Evolutionary conservation across 2,329 filamentous ascomycete species (phyloP).

Genomic region (Coniochaeta sp.): DNA sequence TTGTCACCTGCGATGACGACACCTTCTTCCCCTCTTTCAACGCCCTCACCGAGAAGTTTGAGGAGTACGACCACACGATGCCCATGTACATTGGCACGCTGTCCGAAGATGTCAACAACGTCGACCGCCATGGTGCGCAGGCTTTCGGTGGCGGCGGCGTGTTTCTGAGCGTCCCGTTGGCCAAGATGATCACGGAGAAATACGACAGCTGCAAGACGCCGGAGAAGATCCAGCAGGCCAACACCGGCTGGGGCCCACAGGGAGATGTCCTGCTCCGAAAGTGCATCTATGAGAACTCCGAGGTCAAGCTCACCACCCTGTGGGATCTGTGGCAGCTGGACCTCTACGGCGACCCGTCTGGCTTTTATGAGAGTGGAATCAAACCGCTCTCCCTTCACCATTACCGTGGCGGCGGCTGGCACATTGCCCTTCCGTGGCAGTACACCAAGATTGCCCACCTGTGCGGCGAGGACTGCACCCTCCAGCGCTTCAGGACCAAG

Average conservation of each 20-base stretch:
- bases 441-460: conserved; percentile 49
- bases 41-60: conserved; percentile 41
- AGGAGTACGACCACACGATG: conserved; percentile 40
- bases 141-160: conserved; percentile 58
- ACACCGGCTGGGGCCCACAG: conserved; percentile 51
- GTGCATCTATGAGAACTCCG: conserved; percentile 57
- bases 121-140: conserved; percentile 53
- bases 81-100: conserved; percentile 54
- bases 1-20: conserved; percentile 56
- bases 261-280: conserved; percentile 55
- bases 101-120: conserved; percentile 53
- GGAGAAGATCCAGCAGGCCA: conserved; percentile 44
- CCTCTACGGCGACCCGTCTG: conserved; percentile 50
- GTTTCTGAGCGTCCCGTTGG: conserved; percentile 46
- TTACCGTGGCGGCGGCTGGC: conserved; percentile 55
- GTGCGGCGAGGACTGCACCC: conserved; percentile 52
- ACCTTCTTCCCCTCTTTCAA: conserved; percentile 57
- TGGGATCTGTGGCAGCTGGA: conserved; percentile 55
- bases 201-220: conserved; percentile 30
- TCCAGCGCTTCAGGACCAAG: conserved; percentile 48
- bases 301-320: conserved; percentile 47
- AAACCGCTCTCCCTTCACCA: conserved; percentile 56
- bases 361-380: conserved; percentile 56
- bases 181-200: conserved; percentile 19
- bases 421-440: conserved; percentile 44